These are phyloP conservation scores for Metschnikowia aberdeeniae DNA, from an alignment of 805 yeast genomes.

Conservation along the genomic window DNA sequence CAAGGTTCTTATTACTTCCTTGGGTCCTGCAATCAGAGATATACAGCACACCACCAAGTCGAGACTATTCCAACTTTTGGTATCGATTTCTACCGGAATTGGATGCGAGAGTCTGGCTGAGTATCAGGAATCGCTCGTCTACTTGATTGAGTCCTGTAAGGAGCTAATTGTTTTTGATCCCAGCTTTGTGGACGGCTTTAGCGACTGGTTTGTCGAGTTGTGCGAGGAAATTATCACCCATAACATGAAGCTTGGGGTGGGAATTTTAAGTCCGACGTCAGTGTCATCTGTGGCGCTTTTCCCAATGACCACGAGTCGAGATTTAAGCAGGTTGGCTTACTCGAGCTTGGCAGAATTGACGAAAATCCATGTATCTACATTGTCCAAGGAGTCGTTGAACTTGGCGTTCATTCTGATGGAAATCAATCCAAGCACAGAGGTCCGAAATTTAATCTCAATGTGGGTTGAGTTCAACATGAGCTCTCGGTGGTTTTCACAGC, in stretches of 20 bases:
- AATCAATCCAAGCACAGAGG: constrained; percentile 43
- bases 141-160: constrained; percentile 28
- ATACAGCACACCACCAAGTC: constrained; percentile 16
- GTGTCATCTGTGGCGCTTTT: constrained; percentile 40
- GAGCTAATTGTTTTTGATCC: constrained; percentile 40
- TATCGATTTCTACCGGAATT: constrained; percentile 28
- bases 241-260: constrained; percentile 35
- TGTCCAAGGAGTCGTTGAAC: constrained; percentile 45
- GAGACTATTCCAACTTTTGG: constrained; percentile 25
- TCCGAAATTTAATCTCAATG: constrained; percentile 45
- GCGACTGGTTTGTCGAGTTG: constrained; percentile 26
- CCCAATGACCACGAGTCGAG: constrained; percentile 42
- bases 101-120: constrained; percentile 29
- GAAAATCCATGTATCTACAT: constrained; percentile 23
- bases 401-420: constrained; percentile 58
- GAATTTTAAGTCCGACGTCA: constrained; percentile 30
- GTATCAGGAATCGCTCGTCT: constrained; percentile 19
- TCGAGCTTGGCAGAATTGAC: constrained; percentile 54
- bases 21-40: constrained; percentile 37
- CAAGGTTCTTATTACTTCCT: constrained; percentile 28
- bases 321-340: constrained; percentile 43
- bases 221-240: constrained; percentile 26
- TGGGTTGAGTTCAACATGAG: constrained; percentile 57
- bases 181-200: constrained; percentile 29
- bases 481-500: constrained; percentile 54